Evolutionary conservation across 2,329 filamentous ascomycete genomes (phyloP).

Genomic region (Botrytis deweyae): DNA sequence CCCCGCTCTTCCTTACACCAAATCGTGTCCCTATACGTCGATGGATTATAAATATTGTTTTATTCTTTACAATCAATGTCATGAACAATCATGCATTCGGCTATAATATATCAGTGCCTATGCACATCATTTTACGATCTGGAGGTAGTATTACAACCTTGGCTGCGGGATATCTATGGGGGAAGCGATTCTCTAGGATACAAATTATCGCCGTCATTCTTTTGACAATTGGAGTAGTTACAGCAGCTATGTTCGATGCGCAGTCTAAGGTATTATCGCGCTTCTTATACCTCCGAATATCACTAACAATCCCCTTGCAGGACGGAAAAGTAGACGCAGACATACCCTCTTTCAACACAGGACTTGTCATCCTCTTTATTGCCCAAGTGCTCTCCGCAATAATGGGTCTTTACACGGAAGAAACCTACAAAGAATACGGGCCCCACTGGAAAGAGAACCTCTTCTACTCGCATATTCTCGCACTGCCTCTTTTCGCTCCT

Average conservation of each 20-base stretch:
- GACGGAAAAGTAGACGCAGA: constrained; percentile 35
- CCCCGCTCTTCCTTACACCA: constrained; percentile 70
- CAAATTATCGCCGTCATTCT: constrained; percentile 81
- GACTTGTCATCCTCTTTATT: constrained; percentile 78
- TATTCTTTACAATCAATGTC: constrained; percentile 93
- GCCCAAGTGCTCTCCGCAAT: constrained; percentile 89
- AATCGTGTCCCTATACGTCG: constrained; percentile 80
- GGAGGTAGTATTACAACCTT: constrained; percentile 97
- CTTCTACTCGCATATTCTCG: constrained; percentile 84
- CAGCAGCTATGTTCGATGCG: constrained; percentile 87
- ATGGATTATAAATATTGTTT: constrained; percentile 83
- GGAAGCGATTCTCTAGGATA: constrained; percentile 76
- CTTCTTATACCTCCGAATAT: background rate
- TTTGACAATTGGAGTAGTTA: constrained; percentile 81
- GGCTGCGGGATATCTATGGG: constrained; percentile 81
- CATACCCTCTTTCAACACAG: constrained; percentile 58
- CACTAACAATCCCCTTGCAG: constrained; percentile 29
- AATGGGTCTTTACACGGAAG: constrained; percentile 93
- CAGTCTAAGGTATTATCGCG: constrained; percentile 65
- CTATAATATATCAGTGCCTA: constrained; percentile 92
- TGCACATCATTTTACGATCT: constrained; percentile 94
- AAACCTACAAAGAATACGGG: constrained; percentile 81
- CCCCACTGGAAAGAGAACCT: constrained; percentile 94
- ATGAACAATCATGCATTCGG: constrained; percentile 98
- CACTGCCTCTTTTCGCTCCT: constrained; percentile 72